phyloP scores from a whole-genome alignment of 2,329 filamentous ascomycete genomes.

The Aspergillus sp. region DNA sequence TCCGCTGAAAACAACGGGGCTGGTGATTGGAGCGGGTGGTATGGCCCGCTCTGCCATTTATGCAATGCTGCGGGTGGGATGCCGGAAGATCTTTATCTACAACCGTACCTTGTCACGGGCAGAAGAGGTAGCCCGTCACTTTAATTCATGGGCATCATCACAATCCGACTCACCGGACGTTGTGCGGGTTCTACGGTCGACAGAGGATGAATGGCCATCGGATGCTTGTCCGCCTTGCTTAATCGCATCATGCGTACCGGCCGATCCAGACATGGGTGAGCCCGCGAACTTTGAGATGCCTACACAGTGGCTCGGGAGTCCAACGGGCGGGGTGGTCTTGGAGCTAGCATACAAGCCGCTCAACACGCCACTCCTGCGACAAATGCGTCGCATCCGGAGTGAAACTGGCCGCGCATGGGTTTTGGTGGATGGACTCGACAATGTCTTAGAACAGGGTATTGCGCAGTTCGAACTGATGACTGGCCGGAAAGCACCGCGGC shows the following conservation, averaged over 20 bases:
- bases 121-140: conserved; percentile 61
- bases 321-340: conserved; percentile 67
- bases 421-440: conserved; percentile 66
- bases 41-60: conserved; percentile 76
- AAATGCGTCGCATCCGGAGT: conserved; percentile 56
- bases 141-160: conserved; percentile 48
- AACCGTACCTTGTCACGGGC: conserved; percentile 66
- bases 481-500: conserved; percentile 62
- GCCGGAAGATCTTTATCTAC: conserved; percentile 66
- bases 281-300: conserved; percentile 66
- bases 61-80: conserved; percentile 69
- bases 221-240: conserved; percentile 61
- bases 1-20: conserved; percentile 42
- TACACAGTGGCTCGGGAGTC: conserved; percentile 61
- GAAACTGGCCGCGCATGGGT: conserved; percentile 56
- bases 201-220: conserved; percentile 58
- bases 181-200: conserved; percentile 50
- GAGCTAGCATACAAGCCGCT: conserved; percentile 67
- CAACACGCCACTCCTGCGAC: conserved; percentile 62
- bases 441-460: conserved; percentile 71
- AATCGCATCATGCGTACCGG: conserved; percentile 69
- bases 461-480: conserved; percentile 79
- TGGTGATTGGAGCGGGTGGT: conserved; percentile 57
- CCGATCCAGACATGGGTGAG: conserved; percentile 57
- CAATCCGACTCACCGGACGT: conserved; percentile 31